Percentiles rank a stretch among this genome's conserved stretches.
phyloP scores from a whole-genome alignment of 2,329 filamentous ascomycete genomes.

The Coleophoma crateriformis region DNA sequence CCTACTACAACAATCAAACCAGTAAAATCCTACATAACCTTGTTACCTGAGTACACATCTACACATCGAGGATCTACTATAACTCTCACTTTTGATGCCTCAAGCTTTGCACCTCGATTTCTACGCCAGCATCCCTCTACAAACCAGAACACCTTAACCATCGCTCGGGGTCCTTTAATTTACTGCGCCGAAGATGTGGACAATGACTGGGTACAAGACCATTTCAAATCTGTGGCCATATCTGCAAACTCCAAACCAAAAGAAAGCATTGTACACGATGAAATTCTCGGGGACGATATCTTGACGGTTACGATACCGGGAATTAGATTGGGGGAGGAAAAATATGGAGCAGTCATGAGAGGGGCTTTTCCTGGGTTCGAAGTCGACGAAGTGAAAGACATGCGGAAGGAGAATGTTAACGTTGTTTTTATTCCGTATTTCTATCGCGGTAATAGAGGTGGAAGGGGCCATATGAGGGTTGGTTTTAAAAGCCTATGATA shows the following conservation, averaged over 20 bases:
- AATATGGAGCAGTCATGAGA: conserved; percentile 12
- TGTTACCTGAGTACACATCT: conserved; percentile 34
- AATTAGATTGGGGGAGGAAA: neutral
- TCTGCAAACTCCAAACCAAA: too few relatives aligned
- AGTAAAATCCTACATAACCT: conserved; percentile 42
- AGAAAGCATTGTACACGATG: conserved; percentile 6
- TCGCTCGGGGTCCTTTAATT: conserved; percentile 51
- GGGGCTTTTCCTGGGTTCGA: conserved; percentile 11
- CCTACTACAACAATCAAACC: conserved; percentile 15
- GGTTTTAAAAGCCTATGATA: neutral
- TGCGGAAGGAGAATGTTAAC: conserved; percentile 19
- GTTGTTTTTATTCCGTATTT: conserved; percentile 50
- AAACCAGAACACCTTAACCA: conserved; percentile 45
- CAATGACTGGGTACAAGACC: conserved; percentile 47
- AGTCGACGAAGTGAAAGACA: conserved; percentile 6
- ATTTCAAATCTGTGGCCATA: conserved; percentile 39
- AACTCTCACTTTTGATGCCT: conserved; percentile 38
- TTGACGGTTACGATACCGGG: too few relatives aligned
- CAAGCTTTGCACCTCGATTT: conserved; percentile 40
- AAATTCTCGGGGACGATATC: conserved; percentile 6
- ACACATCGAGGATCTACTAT: conserved; percentile 38
- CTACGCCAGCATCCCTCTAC: conserved; percentile 39
- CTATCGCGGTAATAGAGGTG: conserved; percentile 48
- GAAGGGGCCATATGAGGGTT: conserved; percentile 22
- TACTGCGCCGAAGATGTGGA: conserved; percentile 58